Evolutionary conservation across 495 filamentous ascomycete species (phyloP).

Genomic region (Penicillium herquei): DNA sequence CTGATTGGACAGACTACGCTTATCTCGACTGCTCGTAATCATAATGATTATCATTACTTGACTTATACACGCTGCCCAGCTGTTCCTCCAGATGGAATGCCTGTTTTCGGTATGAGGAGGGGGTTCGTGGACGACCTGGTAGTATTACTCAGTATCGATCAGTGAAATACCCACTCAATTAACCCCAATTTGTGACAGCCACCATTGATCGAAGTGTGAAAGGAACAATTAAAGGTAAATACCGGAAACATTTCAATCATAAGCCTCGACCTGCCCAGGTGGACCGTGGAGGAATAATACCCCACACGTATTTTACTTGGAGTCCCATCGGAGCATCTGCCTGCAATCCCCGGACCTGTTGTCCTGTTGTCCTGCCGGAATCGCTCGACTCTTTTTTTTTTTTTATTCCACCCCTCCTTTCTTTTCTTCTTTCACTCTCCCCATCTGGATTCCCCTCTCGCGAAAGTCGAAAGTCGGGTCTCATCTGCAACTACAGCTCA

Average conservation of each 20-base stretch:
- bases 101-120: slow-evolving; percentile 9
- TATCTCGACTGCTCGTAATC: slow-evolving; percentile 38
- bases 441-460: slow-evolving; percentile 15
- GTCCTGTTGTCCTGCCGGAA: slow-evolving; percentile 30
- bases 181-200: too few relatives aligned
- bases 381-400: slow-evolving; percentile 23
- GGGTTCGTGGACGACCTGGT: too few relatives aligned
- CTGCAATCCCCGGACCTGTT: slow-evolving; percentile 33
- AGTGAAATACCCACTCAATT: too few relatives aligned
- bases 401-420: slow-evolving; percentile 22
- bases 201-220: too few relatives aligned
- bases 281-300: not conserved
- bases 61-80: slow-evolving; percentile 3
- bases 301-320: slow-evolving; percentile 7
- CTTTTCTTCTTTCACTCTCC: slow-evolving; percentile 17
- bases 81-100: slow-evolving; percentile 14
- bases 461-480: slow-evolving; percentile 25
- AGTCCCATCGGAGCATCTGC: slow-evolving; percentile 17
- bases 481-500: slow-evolving; percentile 11
- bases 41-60: slow-evolving; percentile 31
- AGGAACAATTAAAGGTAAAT: too few relatives aligned
- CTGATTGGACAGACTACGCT: slow-evolving; percentile 37
- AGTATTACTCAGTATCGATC: too few relatives aligned
- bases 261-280: not conserved
- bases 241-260: too few relatives aligned